Percentiles rank a stretch among this genome's conserved stretches.
Conservation (phyloP, 768 basidiomycete species). For the Fibroporia radiculosa region DNA sequence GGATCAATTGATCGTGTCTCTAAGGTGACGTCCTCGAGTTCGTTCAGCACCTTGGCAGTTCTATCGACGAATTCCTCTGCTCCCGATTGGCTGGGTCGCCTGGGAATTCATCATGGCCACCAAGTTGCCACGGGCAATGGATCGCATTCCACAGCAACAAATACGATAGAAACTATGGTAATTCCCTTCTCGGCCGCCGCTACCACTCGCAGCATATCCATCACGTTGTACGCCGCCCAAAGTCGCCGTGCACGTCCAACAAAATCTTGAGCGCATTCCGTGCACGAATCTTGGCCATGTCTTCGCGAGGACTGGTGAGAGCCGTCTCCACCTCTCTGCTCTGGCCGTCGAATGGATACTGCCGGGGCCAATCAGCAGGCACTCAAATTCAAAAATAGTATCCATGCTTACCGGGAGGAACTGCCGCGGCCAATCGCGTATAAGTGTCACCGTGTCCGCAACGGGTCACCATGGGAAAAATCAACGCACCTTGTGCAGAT, state of each 20-base stretch:
- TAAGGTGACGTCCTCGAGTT: constrained; percentile 6
- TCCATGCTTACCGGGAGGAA: constrained; percentile 17
- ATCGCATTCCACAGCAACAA: neutral
- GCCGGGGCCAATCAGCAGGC: constrained; percentile 19
- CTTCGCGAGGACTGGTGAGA: constrained; percentile 66
- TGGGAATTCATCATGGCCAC: neutral
- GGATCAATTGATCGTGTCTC: constrained; percentile 17
- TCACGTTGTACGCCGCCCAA: constrained; percentile 27
- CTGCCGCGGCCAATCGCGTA: constrained; percentile 12
- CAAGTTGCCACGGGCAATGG: too few species aligned
- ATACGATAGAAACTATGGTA: neutral
- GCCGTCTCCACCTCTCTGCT: constrained; percentile 62
- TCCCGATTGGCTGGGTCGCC: constrained; percentile 6
- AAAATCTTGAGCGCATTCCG: constrained; percentile 92
- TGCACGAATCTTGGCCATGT: constrained; percentile 83
- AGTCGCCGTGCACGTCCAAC: constrained; percentile 86
- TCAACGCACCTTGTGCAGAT: constrained; percentile 51
- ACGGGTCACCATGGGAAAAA: constrained; percentile 2
- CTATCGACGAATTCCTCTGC: constrained; percentile 1
- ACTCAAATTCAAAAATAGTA: constrained; percentile 5
- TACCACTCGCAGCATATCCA: neutral
- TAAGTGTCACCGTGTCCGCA: neutral
- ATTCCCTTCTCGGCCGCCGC: neutral
- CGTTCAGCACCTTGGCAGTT: constrained; percentile 6
- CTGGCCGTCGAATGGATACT: constrained; percentile 81